phyloP scores from a whole-genome alignment of 306 rosid species.

The Boehmeria nivea region DNA sequence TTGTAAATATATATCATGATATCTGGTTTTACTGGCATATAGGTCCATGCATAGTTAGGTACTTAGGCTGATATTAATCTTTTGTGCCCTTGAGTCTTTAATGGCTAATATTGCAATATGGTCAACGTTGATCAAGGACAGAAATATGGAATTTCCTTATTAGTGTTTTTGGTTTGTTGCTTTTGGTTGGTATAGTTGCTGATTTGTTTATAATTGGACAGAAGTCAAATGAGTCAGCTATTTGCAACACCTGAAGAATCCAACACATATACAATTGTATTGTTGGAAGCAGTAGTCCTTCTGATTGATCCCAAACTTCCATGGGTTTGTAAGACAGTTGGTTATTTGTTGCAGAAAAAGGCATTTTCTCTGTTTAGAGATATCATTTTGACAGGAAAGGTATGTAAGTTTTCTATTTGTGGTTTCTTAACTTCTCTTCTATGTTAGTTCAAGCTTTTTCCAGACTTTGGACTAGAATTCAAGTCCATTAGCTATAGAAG shows the following conservation, averaged over 20 bases:
- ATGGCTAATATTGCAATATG: no score
- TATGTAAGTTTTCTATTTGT: conserved; percentile 17
- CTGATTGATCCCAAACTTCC: conserved; percentile 71
- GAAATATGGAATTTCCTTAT: neutral
- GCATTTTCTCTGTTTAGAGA: conserved; percentile 64
- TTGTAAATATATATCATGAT: no score
- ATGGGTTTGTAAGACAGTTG: conserved; percentile 76
- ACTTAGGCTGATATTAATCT: no score
- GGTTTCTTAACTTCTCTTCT: neutral
- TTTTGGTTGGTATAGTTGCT: conserved; percentile 19
- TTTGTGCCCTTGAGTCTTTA: no score
- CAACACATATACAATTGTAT: conserved; percentile 39
- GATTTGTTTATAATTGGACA: conserved; percentile 37
- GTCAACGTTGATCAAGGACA: neutral
- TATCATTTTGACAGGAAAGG: conserved; percentile 67
- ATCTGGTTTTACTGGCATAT: no score
- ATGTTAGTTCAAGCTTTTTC: neutral
- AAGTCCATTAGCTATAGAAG: neutral
- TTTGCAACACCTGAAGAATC: conserved; percentile 48
- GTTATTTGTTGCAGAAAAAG: conserved; percentile 62
- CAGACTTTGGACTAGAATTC: neutral
- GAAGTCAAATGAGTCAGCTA: conserved; percentile 65
- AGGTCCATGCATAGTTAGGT: no score
- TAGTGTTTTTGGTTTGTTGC: conserved; percentile 4
- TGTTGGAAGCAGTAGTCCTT: conserved; percentile 62